These are phyloP conservation scores for Wickerhamomyces hampshirensis DNA, from an alignment of 805 yeast genomes.

Conservation along the genomic window DNA sequence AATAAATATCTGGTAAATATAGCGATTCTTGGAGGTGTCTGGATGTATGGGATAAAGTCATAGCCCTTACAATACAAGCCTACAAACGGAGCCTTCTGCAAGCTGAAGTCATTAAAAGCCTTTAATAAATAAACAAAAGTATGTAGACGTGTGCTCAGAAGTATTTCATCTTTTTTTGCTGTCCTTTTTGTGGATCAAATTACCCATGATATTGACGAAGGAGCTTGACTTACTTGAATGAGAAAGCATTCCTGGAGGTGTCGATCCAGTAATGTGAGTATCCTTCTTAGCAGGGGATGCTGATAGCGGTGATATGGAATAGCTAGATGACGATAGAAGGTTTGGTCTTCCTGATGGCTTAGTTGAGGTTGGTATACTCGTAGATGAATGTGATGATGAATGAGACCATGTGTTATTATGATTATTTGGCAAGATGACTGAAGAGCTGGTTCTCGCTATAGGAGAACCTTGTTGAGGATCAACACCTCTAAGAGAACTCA, in stretches of 20 bases:
- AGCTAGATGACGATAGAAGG: constrained; percentile 2
- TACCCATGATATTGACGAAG: constrained; percentile 25
- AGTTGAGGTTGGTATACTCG: background rate
- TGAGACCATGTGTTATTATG: constrained; percentile 1
- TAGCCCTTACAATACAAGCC: too few relatives aligned
- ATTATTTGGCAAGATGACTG: constrained; percentile 1
- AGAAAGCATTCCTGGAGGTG: constrained; percentile 4
- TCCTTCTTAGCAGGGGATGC: background rate
- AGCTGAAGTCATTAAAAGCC: background rate
- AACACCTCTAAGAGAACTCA: constrained; percentile 19
- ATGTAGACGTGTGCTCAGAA: too few relatives aligned
- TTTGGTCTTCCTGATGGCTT: constrained; percentile 4
- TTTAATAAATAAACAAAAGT: too few relatives aligned
- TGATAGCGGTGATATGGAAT: constrained; percentile 3
- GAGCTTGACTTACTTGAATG: constrained; percentile 19
- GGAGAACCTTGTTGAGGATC: constrained; percentile 15
- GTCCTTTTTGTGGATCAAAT: constrained; percentile 21
- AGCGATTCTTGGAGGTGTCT: too few relatives aligned
- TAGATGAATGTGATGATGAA: background rate
- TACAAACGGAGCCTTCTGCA: too few relatives aligned
- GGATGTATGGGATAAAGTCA: too few relatives aligned
- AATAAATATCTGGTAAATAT: background rate
- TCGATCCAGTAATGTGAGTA: background rate
- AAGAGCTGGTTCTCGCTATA: constrained; percentile 18
- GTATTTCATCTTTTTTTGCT: constrained; percentile 4